These are phyloP conservation scores for Psophocarpus tetragonolobus DNA, from an alignment of 306 rosid genomes.

Conservation along the genomic window DNA sequence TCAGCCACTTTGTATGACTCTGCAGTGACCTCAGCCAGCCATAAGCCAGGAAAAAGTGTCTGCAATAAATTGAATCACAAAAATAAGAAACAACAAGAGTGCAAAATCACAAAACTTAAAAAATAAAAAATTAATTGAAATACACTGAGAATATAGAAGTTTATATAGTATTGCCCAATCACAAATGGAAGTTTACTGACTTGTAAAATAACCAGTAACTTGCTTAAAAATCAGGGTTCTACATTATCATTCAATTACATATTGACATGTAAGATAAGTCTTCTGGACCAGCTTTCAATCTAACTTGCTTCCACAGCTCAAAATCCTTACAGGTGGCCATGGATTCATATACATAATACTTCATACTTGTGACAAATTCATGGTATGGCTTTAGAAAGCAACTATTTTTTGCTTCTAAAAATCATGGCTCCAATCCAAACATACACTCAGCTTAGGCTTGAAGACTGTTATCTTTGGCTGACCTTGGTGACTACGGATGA, in stretches of 20 bases:
- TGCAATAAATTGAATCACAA: constrained; percentile 35
- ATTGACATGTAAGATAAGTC: background rate
- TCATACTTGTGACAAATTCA: too few species aligned
- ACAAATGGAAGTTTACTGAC: background rate
- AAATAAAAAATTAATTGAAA: background rate
- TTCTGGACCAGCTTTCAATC: background rate
- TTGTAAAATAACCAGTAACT: background rate
- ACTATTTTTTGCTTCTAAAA: too few species aligned
- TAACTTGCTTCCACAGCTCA: background rate
- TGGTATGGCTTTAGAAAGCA: too few species aligned
- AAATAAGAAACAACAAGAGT: constrained; percentile 1
- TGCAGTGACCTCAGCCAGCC: constrained; percentile 47
- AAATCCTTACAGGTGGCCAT: background rate
- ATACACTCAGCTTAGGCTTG: too few species aligned
- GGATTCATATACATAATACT: too few species aligned
- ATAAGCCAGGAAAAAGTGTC: constrained; percentile 55
- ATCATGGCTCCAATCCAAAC: too few species aligned
- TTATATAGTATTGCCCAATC: background rate
- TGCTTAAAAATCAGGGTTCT: background rate
- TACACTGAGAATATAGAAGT: background rate
- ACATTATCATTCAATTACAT: background rate
- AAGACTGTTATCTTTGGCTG: background rate
- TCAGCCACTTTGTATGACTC: constrained; percentile 61
- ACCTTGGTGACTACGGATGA: background rate
- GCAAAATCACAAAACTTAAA: background rate